Evolutionary conservation across 2,329 filamentous ascomycete species (phyloP), one percentile per base, ranked within the genome.

Genomic region (Trichoderma gracile): DNA sequence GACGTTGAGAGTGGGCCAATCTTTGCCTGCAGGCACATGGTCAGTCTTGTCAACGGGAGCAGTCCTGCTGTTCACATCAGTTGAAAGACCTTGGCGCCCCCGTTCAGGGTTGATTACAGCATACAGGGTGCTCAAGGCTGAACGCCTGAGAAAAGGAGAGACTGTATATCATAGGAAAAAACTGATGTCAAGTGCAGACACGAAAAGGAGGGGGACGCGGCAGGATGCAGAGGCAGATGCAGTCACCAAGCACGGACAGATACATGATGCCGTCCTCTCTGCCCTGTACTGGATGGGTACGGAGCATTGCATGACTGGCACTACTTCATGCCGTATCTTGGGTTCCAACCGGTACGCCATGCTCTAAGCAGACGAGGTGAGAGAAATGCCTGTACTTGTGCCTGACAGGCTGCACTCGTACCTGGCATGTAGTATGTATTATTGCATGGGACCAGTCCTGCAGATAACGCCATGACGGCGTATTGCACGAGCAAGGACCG

Each of bases 171-270:
- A 10, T 9, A 2, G 30, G 30, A 8, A 30, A 9, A 9, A 2
- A 9, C 15, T 9, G 15, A 54, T 23, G 14, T 50, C 9, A 50
- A 27, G 23, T 2, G 47, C 47, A 49, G 25, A 12, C n/a, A 27
- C 15, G 17, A 27, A 27, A 17, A 27, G 23, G 23, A 17, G 23
- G 47, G 47, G 53, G 10, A 45, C n/a, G 53, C 38, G 53, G 53
- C 21, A 56, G 27, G 56, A 42, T 8, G n/a, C 54, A 57, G 30
- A 50, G 2, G n/a, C 54, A 57, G 30, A 50, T 5, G 27, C 54
- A 23, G 54, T 30, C 54, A 46, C 7, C 42, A 57, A 15, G 53
- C 53, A 49, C 30, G 30, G 56, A 49, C 43, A 59, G 45, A 49
- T 38, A 19, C 56, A 59, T 23, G 14, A n/a, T 47, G 56, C 56